phyloP scores from a whole-genome alignment of 129 eudicot genomes.

The Deinandra increscens region DNA sequence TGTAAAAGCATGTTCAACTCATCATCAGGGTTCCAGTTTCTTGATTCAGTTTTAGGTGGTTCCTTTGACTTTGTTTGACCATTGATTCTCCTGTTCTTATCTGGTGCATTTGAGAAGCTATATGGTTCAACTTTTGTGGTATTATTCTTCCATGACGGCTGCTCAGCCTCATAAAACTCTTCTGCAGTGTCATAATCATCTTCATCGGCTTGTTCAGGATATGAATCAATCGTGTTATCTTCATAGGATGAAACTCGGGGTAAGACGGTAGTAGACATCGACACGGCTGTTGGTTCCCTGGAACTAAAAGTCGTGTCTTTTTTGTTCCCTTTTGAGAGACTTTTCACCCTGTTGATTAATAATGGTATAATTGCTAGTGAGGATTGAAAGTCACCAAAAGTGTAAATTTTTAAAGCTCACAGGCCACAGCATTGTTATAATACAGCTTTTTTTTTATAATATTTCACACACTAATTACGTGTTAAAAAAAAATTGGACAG shows the following conservation, averaged over 20 bases:
- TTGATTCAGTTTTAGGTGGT: constrained; percentile 54
- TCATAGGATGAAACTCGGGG: constrained; percentile 60
- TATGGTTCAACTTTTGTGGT: constrained; percentile 47
- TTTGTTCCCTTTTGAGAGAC: constrained; percentile 90
- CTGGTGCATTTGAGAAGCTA: constrained; percentile 43
- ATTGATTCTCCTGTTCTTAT: constrained; percentile 52
- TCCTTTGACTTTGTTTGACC: constrained; percentile 76
- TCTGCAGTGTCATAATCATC: constrained; percentile 74
- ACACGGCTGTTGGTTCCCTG: constrained; percentile 63
- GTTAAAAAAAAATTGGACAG: not conserved
- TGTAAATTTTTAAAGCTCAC: not conserved
- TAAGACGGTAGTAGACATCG: constrained; percentile 51
- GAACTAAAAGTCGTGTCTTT: constrained; percentile 57
- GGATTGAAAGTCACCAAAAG: not conserved
- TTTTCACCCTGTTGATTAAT: constrained; percentile 63
- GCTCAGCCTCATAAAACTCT: constrained; percentile 66
- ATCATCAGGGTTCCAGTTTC: constrained; percentile 53
- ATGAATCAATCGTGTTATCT: constrained; percentile 67
- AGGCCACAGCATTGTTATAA: not conserved
- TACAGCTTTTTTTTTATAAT: not conserved
- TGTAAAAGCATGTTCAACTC: constrained; percentile 69
- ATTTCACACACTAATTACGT: not conserved
- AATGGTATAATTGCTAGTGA: not conserved
- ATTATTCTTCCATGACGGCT: constrained; percentile 62
- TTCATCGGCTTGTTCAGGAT: constrained; percentile 70